A percentile compares a stretch with the other conserved stretches of the same genome.
Conservation (phyloP, 768 basidiomycete genomes). For the Fomitopsis pulvina region DNA sequence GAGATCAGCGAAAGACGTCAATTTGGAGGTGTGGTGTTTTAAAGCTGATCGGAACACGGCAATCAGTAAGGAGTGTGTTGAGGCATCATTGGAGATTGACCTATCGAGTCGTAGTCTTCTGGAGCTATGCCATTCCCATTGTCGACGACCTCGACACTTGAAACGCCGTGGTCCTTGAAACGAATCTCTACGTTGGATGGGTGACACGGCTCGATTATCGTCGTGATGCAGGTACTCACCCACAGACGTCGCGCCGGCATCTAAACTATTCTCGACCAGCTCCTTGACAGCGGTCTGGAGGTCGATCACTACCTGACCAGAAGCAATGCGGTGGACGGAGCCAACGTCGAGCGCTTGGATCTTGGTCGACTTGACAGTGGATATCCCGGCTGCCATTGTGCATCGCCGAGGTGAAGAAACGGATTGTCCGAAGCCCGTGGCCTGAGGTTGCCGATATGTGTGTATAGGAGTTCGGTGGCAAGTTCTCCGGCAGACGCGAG, state of each 20-base stretch:
- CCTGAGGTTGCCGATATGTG: no score
- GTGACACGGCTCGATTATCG: background rate
- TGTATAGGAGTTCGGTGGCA: no score
- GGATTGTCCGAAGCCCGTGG: no score
- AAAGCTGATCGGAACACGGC: conserved; percentile 42
- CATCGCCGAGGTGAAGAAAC: no score
- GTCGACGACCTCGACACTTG: conserved; percentile 81
- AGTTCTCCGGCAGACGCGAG: no score
- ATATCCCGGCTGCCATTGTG: background rate
- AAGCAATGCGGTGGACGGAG: conserved; percentile 85
- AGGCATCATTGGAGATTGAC: conserved; percentile 36
- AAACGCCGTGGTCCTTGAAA: conserved; percentile 83
- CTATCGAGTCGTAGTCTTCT: conserved; percentile 71
- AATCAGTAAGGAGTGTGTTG: background rate
- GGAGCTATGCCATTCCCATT: conserved; percentile 85
- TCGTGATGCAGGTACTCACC: conserved; percentile 42
- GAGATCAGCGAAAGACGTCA: conserved; percentile 70
- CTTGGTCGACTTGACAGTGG: background rate
- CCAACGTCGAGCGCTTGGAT: conserved; percentile 63
- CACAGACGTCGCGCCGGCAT: conserved; percentile 83
- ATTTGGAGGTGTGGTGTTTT: conserved; percentile 93
- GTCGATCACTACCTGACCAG: conserved; percentile 93
- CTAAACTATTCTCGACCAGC: conserved; percentile 91
- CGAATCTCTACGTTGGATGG: conserved; percentile 62
- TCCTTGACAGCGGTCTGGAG: conserved; percentile 94